Evolutionary conservation across 2,329 filamentous ascomycete genomes (phyloP).

Genomic region (Penicillium occitanis): DNA sequence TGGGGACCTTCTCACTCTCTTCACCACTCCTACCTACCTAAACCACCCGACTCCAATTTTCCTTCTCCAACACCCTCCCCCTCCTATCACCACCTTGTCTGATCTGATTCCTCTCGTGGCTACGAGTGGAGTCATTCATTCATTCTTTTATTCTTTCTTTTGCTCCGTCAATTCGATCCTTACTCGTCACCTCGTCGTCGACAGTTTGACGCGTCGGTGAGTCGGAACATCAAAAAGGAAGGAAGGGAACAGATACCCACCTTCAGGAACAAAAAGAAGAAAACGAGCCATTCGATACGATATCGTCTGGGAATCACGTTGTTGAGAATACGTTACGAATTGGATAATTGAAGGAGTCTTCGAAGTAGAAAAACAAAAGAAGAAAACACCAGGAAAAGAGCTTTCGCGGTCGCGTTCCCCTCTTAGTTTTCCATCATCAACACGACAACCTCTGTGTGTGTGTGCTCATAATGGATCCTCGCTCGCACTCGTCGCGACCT

Average conservation of each 20-base stretch:
- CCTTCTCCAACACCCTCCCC: conserved; percentile 3
- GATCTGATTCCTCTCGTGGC: conserved; percentile 7
- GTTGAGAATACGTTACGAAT: background rate
- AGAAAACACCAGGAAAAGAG: background rate
- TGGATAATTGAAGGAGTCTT: background rate
- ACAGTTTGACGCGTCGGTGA: conserved; percentile 13
- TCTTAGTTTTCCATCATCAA: background rate
- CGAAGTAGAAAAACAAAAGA: background rate
- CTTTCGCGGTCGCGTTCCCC: conserved; percentile 10
- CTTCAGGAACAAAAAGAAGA: background rate
- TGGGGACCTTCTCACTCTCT: conserved; percentile 36
- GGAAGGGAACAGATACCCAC: background rate
- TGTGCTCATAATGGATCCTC: conserved; percentile 40
- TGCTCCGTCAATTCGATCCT: conserved; percentile 5
- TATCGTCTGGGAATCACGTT: background rate
- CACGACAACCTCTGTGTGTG: background rate
- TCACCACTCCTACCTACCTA: conserved; percentile 24
- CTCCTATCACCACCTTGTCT: background rate
- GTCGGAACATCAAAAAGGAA: background rate
- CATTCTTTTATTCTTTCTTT: background rate
- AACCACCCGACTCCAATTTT: conserved; percentile 18
- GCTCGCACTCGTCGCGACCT: conserved; percentile 45
- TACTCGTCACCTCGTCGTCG: background rate
- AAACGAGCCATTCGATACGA: background rate
- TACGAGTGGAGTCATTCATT: conserved; percentile 22